Percentiles rank a stretch among this genome's conserved stretches.
Evolutionary conservation across 805 yeast species (phyloP).

Genomic region (Jamesozyma piceae): DNA sequence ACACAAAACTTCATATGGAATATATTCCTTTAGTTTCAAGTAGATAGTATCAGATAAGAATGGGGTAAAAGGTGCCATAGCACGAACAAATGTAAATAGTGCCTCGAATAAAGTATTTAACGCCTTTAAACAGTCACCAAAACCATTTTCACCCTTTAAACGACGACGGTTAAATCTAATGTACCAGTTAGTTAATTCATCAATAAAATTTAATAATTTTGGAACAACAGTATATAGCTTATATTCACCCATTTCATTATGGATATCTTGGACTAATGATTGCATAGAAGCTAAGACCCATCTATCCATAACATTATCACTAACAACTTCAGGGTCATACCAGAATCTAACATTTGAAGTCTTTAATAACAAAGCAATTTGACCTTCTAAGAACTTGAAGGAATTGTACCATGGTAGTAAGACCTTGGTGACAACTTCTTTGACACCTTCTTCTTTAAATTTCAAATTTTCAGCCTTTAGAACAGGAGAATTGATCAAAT

Average conservation of each 20-base stretch:
- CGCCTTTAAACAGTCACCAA: constrained; percentile 75
- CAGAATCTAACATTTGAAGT: constrained; percentile 59
- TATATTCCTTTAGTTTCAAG: constrained; percentile 56
- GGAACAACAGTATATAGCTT: constrained; percentile 95
- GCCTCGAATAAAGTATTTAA: constrained; percentile 89
- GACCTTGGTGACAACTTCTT: constrained; percentile 93
- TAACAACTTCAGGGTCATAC: constrained; percentile 53
- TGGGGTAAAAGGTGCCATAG: constrained; percentile 99
- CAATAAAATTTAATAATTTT: constrained; percentile 76
- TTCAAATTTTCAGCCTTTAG: constrained; percentile 92
- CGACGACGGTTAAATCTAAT: constrained; percentile 97
- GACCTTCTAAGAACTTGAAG: constrained; percentile 91
- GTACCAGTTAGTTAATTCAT: constrained; percentile 96
- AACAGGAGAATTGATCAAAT: constrained; percentile 94
- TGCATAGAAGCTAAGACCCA: constrained; percentile 97
- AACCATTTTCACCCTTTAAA: constrained; percentile 88
- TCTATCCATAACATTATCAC: constrained; percentile 90
- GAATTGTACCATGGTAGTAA: constrained; percentile 98
- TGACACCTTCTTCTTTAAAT: constrained; percentile 97
- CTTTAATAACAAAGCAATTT: constrained; percentile 76
- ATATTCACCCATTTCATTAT: constrained; percentile 81
- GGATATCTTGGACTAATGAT: constrained; percentile 77
- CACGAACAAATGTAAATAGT: constrained; percentile 75
- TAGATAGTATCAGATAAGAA: constrained; percentile 87
- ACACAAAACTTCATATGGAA: constrained; percentile 49